Evolutionary conservation across 2,329 filamentous ascomycete species (phyloP).

Genomic region (Fusarium annulatum): DNA sequence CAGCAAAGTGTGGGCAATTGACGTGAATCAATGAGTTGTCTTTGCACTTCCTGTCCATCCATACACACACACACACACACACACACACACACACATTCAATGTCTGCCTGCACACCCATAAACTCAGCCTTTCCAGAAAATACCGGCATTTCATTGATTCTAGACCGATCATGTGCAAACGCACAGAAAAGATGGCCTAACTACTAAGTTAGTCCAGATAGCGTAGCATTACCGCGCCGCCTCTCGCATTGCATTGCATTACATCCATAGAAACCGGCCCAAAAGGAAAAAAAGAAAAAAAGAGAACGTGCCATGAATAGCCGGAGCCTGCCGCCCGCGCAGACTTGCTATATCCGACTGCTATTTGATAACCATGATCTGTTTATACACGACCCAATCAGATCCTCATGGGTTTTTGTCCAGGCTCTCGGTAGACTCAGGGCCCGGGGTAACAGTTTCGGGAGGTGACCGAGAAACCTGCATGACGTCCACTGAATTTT

Average conservation of each 20-base stretch:
- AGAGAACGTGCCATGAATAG: conserved; percentile 30
- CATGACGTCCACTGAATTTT: conserved; percentile 15
- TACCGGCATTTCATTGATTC: conserved; percentile 19
- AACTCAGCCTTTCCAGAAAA: background rate
- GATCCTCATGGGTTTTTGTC: background rate
- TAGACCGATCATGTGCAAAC: conserved; percentile 30
- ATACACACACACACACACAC: background rate
- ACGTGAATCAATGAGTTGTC: background rate
- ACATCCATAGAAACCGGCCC: background rate
- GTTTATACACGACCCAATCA: conserved; percentile 21
- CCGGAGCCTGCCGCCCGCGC: conserved; percentile 29
- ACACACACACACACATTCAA: background rate
- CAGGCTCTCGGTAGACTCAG: conserved; percentile 5
- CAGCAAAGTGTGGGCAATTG: background rate
- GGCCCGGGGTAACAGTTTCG: conserved; percentile 30
- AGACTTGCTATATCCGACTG: conserved; percentile 15
- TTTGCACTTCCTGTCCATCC: background rate
- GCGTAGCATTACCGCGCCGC: conserved; percentile 9
- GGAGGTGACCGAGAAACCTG: conserved; percentile 37
- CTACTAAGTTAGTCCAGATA: background rate
- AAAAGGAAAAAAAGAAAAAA: background rate
- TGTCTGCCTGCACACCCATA: conserved; percentile 10
- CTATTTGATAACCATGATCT: conserved; percentile 1
- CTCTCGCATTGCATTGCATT: background rate
- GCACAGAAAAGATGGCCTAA: conserved; percentile 1